phyloP scores from a whole-genome alignment of 2,329 filamentous ascomycete species.

The Penicillium sp. region DNA sequence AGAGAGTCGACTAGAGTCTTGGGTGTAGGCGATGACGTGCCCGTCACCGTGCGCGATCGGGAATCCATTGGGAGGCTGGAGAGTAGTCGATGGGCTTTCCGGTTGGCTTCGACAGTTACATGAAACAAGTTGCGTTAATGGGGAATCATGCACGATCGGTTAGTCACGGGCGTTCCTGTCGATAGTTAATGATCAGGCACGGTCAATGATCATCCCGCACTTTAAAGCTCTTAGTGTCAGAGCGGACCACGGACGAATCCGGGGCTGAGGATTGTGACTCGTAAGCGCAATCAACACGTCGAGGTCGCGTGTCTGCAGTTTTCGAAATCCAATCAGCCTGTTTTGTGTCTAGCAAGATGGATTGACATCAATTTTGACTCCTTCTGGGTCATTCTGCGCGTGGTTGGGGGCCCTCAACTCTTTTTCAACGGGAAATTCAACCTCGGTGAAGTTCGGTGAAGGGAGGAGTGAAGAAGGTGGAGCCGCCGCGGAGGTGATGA shows the following conservation, averaged over 20 bases:
- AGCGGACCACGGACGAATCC: conserved; percentile 15
- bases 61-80: conserved; percentile 7
- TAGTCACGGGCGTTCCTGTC: conserved; percentile 16
- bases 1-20: conserved; percentile 40
- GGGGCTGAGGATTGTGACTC: conserved; percentile 7
- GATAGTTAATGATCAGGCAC: conserved; percentile 5
- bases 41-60: not conserved
- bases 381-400: not conserved
- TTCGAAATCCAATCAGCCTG: not conserved
- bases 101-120: not conserved
- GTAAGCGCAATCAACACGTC: conserved; percentile 7
- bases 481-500: conserved; percentile 12
- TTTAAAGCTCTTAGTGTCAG: conserved; percentile 19
- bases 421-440: conserved; percentile 24
- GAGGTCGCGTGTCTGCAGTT: conserved; percentile 5
- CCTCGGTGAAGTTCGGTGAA: conserved; percentile 27
- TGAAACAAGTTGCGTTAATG: not conserved
- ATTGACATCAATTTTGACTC: not conserved
- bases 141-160: conserved; percentile 11
- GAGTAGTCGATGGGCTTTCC: not conserved
- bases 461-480: conserved; percentile 16
- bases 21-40: conserved; percentile 5
- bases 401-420: conserved; percentile 19
- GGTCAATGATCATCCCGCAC: conserved; percentile 22
- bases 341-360: not conserved